phyloP scores from a whole-genome alignment of 2,329 filamentous ascomycete genomes.

The Cordyceps cicadae region DNA sequence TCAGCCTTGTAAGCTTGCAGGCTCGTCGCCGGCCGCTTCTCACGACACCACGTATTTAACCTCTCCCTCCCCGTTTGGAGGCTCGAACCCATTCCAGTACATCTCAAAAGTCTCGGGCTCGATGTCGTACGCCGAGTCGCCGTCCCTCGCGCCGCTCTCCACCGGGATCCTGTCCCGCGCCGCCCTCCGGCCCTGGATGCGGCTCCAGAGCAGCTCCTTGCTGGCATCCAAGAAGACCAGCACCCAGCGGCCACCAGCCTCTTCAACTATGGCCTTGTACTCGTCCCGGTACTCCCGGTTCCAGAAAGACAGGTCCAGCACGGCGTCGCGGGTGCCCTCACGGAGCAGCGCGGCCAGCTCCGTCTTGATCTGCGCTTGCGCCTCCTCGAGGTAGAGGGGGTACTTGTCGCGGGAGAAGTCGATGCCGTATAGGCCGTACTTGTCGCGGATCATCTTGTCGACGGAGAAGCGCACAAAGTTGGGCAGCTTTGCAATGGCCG shows the following conservation, averaged over 20 bases:
- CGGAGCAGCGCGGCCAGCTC: slow-evolving; percentile 13
- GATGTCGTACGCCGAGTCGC: slow-evolving; percentile 10
- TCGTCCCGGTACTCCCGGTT: slow-evolving; percentile 23
- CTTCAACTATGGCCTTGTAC: slow-evolving; percentile 20
- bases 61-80: slow-evolving; percentile 8
- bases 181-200: slow-evolving; percentile 22
- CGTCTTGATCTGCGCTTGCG: slow-evolving; percentile 1
- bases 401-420: slow-evolving; percentile 8
- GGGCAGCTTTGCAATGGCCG: neutral
- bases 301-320: slow-evolving; percentile 26
- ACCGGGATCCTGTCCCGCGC: slow-evolving; percentile 8
- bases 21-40: neutral
- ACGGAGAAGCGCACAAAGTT: slow-evolving; percentile 8
- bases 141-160: slow-evolving; percentile 1
- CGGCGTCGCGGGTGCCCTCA: slow-evolving; percentile 17
- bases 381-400: slow-evolving; percentile 5
- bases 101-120: slow-evolving; percentile 7
- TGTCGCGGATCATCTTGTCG: slow-evolving; percentile 3
- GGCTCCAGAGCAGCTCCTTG: slow-evolving; percentile 22
- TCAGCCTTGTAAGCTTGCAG: too few species aligned
- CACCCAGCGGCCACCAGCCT: slow-evolving; percentile 22
- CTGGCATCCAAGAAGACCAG: slow-evolving; percentile 21
- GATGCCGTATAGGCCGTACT: slow-evolving; percentile 9
- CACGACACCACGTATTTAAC: neutral
- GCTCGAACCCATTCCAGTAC: slow-evolving; percentile 8